Percentiles rank a stretch among this genome's conserved stretches.
phyloP scores from a whole-genome alignment of 2,329 filamentous ascomycete species.

The Microcyclospora pomicola region DNA sequence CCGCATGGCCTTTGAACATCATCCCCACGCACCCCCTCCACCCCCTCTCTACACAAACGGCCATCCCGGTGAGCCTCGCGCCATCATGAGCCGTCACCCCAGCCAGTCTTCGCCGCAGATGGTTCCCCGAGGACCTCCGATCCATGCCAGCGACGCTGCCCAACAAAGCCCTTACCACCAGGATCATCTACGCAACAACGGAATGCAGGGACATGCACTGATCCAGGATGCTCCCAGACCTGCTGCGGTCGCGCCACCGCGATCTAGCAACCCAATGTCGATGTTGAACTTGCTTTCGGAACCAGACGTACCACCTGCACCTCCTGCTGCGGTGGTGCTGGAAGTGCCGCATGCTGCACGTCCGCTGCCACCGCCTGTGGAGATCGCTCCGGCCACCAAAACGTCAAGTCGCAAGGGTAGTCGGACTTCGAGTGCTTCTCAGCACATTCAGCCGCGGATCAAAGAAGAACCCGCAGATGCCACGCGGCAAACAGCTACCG shows the following conservation, averaged over 20 bases:
- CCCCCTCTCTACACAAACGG: conserved; percentile 13
- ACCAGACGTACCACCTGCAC: conserved; percentile 24
- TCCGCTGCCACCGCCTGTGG: conserved; percentile 4
- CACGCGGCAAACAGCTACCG: conserved; percentile 1
- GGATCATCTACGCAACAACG: conserved; percentile 16
- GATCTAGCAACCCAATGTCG: conserved; percentile 79
- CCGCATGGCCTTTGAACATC: conserved; percentile 10
- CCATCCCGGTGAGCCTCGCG: conserved; percentile 8
- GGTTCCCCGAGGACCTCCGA: conserved; percentile 16
- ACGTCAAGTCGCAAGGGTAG: conserved; percentile 13
- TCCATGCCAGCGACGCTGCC: conserved; percentile 23
- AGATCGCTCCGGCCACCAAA: conserved; percentile 3
- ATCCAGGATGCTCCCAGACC: conserved; percentile 14
- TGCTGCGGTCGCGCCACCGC: conserved; percentile 26
- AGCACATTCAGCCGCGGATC: conserved; percentile 8
- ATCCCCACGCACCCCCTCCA: conserved; percentile 6
- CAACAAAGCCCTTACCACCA: conserved; percentile 19
- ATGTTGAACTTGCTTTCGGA: conserved; percentile 89
- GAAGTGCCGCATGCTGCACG: not conserved
- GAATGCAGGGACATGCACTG: conserved; percentile 14
- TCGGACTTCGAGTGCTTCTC: conserved; percentile 15
- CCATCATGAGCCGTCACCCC: conserved; percentile 9
- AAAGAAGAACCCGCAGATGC: conserved; percentile 8
- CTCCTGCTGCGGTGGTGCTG: conserved; percentile 2
- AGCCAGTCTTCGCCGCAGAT: conserved; percentile 14